Percentiles rank a stretch among this genome's conserved stretches.
Conservation (phyloP, 139 green algal genomes). For the Chlorella sp. region DNA sequence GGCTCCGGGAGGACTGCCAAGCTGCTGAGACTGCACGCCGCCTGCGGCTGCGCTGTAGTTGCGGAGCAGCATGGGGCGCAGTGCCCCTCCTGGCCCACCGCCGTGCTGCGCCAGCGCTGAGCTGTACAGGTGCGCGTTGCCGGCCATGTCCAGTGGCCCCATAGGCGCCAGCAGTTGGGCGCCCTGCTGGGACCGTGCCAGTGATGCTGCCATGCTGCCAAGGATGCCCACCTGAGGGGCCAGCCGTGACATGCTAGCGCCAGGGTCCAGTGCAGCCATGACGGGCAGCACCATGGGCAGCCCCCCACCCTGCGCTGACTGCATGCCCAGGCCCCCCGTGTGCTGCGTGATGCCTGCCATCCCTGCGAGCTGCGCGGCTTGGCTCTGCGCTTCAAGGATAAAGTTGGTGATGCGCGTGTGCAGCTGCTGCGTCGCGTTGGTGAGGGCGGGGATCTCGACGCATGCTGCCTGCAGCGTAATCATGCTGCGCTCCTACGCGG, state of each 20-base stretch:
- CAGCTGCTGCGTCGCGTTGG: conserved; percentile 31
- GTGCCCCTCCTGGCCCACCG: too few species aligned
- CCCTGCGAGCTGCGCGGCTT: not conserved
- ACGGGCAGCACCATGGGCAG: not conserved
- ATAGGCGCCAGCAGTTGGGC: too few species aligned
- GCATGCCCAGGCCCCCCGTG: too few species aligned
- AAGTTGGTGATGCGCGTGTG: conserved; percentile 25
- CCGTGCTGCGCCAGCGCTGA: too few species aligned
- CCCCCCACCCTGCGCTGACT: too few species aligned
- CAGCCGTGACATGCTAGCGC: not conserved
- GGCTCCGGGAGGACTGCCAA: not conserved
- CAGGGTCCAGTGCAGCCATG: not conserved
- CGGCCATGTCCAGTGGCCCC: too few species aligned
- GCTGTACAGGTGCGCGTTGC: too few species aligned
- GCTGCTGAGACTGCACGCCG: not conserved
- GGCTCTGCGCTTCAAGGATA: conserved; percentile 18
- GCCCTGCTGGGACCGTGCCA: too few species aligned
- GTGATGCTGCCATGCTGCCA: not conserved
- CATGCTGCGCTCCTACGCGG: conserved; percentile 39
- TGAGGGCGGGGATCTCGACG: conserved; percentile 32
- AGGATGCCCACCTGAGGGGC: not conserved
- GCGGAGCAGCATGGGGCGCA: not conserved
- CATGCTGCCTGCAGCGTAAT: conserved; percentile 14
- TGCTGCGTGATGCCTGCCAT: not conserved
- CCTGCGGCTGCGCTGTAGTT: not conserved